Percentiles rank a stretch among this genome's conserved stretches.
phyloP scores from a whole-genome alignment of 768 basidiomycete species.

The Astraeus odoratus region DNA sequence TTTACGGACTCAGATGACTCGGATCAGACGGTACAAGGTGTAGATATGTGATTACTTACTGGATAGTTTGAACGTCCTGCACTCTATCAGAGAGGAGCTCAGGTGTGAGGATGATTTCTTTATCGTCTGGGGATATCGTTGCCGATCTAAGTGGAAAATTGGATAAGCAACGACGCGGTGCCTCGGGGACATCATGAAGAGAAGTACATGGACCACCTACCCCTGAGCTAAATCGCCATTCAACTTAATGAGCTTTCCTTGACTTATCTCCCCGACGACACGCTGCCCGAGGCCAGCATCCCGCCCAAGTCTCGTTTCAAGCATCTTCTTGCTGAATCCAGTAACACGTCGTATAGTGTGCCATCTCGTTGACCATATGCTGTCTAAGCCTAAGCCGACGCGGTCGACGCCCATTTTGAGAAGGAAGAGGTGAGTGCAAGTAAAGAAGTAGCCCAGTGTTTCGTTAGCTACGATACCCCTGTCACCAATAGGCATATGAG shows the following conservation, averaged over 20 bases:
- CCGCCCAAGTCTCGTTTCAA: slow-evolving; percentile 86
- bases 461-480: slow-evolving; percentile 89
- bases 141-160: slow-evolving; percentile 37
- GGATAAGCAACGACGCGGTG: background rate
- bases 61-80: slow-evolving; percentile 82
- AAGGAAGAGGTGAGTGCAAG: slow-evolving; percentile 85
- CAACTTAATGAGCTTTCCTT: slow-evolving; percentile 55
- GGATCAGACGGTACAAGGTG: too few relatives aligned
- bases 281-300: slow-evolving; percentile 66
- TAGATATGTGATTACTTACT: slow-evolving; percentile 44
- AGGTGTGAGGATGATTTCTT: slow-evolving; percentile 62
- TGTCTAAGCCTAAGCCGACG: slow-evolving; percentile 85
- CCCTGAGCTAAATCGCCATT: slow-evolving; percentile 70
- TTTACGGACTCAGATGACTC: slow-evolving; percentile 90
- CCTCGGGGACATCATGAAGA: slow-evolving; percentile 8
- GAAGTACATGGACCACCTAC: slow-evolving; percentile 39
- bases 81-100: slow-evolving; percentile 72
- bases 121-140: slow-evolving; percentile 53
- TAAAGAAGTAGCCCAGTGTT: slow-evolving; percentile 96
- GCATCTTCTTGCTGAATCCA: slow-evolving; percentile 89
- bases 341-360: slow-evolving; percentile 97
- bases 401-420: slow-evolving; percentile 85
- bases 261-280: slow-evolving; percentile 57
- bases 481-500: slow-evolving; percentile 69
- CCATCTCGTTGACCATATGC: slow-evolving; percentile 99